Base-by-base conservation (phyloP, 1,139 yeast species). In the Geotrichum reessii region DNA sequence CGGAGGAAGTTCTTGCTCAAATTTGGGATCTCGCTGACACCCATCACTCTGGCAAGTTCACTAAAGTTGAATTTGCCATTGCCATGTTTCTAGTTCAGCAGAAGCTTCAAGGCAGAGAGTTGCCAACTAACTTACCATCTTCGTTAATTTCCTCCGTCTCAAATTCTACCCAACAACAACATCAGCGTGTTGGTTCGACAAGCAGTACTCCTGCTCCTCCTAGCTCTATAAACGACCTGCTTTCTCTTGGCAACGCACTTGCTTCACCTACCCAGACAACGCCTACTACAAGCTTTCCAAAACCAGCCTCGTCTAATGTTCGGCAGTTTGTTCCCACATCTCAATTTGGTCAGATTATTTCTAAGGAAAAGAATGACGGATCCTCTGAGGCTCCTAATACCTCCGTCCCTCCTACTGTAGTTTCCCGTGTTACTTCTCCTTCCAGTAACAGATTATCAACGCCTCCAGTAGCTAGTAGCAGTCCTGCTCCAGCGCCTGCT, bases 11-110 rank as follows among this genome's bases (percentile, higher is more conserved):
- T 44, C 79, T 93, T 65, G 99, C 99, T 1, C 77, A 83, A 33
- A 84, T 93, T 52, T 93, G 99, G 99, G 98, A 93, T 72, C 78
- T 93, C 67, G 84, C 98, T 5, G 98, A 93, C 71, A 81, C 90
- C 62, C 87, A 89, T 66, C 90, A 90, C 72, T 83, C 91, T 50
- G 98, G 97, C 31, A 81, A 81, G 55, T 89, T 93, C 68, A 80
- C 89, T 50, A 85, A 81, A 68, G 77, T 82, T 63, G 99, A 93
- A 71, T 93, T 93, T 73, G 84, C 95, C 1, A 87, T 93, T 69
- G 98, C 98, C 14, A 86, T 93, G 86, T 92, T 86, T 70, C 80
- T 93, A 66, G 95, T 93, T 12, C 95, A 91, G 72, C 88, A 85
- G 72, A 86, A 83, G 67, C 78, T 91, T 61, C 80, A 87, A 1